These are phyloP conservation scores for Ustilago nuda DNA, from an alignment of 1,284 basidiomycete genomes.

Conservation along the genomic window DNA sequence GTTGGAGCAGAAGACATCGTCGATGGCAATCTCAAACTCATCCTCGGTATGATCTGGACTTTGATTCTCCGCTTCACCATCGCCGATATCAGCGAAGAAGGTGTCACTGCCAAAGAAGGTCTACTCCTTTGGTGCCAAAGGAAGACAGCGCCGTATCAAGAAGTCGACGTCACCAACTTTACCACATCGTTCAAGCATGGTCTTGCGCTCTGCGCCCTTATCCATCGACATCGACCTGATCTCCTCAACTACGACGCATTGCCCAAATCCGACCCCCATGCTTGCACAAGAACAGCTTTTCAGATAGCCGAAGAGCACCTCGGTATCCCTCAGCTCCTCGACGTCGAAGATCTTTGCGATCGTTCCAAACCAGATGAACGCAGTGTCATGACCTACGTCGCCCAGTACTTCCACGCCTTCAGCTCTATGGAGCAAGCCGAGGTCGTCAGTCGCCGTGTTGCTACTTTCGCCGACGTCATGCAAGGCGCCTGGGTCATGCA, in stretches of 20 bases:
- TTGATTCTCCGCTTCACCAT: constrained; percentile 90
- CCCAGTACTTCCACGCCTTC: constrained; percentile 97
- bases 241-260: constrained; percentile 87
- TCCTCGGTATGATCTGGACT: constrained; percentile 99
- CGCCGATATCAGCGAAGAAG: constrained; percentile 97
- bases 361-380: constrained; percentile 88
- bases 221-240: constrained; percentile 96
- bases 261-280: constrained; percentile 73
- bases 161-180: constrained; percentile 94
- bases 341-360: constrained; percentile 96
- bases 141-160: constrained; percentile 89
- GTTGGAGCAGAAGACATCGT: constrained; percentile 98
- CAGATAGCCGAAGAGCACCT: constrained; percentile 47
- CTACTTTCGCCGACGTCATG: constrained; percentile 96
- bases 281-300: constrained; percentile 49
- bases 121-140: constrained; percentile 97
- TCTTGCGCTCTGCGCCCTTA: constrained; percentile 92
- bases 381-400: constrained; percentile 94
- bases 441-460: constrained; percentile 90
- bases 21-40: constrained; percentile 96
- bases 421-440: constrained; percentile 96
- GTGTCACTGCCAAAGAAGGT: constrained; percentile 92
- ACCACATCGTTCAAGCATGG: constrained; percentile 92
- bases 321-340: constrained; percentile 81
- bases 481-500: constrained; percentile 76